Percentiles rank a stretch among this genome's conserved stretches.
phyloP scores from a whole-genome alignment of 495 filamentous ascomycete genomes.

The Penicillium coffeae region DNA sequence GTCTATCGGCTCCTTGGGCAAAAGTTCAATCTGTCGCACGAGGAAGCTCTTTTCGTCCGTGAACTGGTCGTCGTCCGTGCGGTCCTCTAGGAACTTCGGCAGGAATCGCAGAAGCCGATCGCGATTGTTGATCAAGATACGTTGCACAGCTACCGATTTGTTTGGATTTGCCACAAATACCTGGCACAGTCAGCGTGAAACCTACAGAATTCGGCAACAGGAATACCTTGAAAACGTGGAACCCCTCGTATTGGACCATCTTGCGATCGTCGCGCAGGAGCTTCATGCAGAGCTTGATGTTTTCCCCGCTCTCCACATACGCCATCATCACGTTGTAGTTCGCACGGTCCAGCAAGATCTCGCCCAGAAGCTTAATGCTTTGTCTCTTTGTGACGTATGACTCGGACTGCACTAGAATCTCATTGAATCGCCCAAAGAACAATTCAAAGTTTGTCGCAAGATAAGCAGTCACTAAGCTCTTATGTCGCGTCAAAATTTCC shows the following conservation, averaged over 20 bases:
- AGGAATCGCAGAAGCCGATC: conserved; percentile 86
- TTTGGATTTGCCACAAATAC: conserved; percentile 98
- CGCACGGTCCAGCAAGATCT: conserved; percentile 88
- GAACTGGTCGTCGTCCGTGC: conserved; percentile 97
- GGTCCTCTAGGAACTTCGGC: conserved; percentile 86
- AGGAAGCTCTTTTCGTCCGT: conserved; percentile 95
- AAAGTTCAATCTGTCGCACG: conserved; percentile 85
- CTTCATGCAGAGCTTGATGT: conserved; percentile 98
- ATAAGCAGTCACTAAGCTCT: conserved; percentile 79
- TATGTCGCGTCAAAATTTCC: conserved; percentile 95
- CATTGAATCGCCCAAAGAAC: conserved; percentile 91
- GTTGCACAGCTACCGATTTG: conserved; percentile 90
- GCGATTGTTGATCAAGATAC: conserved; percentile 92
- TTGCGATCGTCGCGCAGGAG: conserved; percentile 88
- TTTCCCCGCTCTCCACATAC: conserved; percentile 92
- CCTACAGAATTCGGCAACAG: neutral
- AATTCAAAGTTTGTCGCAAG: conserved; percentile 80
- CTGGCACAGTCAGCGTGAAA: conserved; percentile 39
- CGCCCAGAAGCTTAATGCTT: conserved; percentile 94
- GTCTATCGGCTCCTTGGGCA: conserved; percentile 65
- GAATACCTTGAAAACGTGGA: conserved; percentile 93
- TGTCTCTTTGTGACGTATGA: conserved; percentile 98
- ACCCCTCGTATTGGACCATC: conserved; percentile 99
- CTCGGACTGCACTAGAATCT: conserved; percentile 79
- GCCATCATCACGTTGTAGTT: conserved; percentile 98